These are phyloP conservation scores for Pseudonitzschia multistriata DNA, from an alignment of 108 stramenopile species.

Conservation along the genomic window DNA sequence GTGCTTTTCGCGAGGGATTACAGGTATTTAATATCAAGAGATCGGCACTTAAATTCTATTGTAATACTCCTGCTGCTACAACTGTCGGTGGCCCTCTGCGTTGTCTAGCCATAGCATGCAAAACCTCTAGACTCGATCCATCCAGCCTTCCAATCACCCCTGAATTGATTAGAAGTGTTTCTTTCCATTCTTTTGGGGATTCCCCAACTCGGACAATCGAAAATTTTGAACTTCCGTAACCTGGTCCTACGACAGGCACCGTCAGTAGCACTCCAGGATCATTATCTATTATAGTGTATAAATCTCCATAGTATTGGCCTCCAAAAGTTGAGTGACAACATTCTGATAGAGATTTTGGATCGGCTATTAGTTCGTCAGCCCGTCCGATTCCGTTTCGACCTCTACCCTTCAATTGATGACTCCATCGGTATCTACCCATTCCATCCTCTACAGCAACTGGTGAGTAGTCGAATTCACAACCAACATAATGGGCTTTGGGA, in stretches of 20 bases:
- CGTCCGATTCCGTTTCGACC: slow-evolving; percentile 56
- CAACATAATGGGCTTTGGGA: slow-evolving; percentile 48
- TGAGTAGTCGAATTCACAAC: slow-evolving; percentile 58
- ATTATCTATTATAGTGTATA: slow-evolving; percentile 27
- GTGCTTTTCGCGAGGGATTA: not conserved
- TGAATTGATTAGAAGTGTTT: slow-evolving; percentile 55
- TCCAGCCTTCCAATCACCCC: slow-evolving; percentile 58
- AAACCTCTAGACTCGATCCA: slow-evolving; percentile 34
- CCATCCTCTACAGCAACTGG: slow-evolving; percentile 41
- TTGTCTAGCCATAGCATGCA: slow-evolving; percentile 61
- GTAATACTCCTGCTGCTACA: slow-evolving; percentile 34
- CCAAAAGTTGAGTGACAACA: slow-evolving; percentile 50
- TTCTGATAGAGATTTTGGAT: slow-evolving; percentile 34
- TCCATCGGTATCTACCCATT: slow-evolving; percentile 66
- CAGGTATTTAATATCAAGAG: not conserved
- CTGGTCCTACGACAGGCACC: slow-evolving; percentile 59
- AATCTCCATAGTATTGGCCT: slow-evolving; percentile 60
- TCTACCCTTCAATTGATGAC: slow-evolving; percentile 48
- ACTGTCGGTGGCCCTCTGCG: slow-evolving; percentile 59
- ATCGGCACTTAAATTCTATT: not conserved
- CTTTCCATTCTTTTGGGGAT: slow-evolving; percentile 70
- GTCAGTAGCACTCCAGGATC: slow-evolving; percentile 55
- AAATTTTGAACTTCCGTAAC: slow-evolving; percentile 43
- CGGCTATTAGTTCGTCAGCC: slow-evolving; percentile 43
- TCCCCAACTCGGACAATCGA: slow-evolving; percentile 67